A percentile compares a stretch with the other conserved stretches of the same genome.
phyloP scores from a whole-genome alignment of 306 rosid species.

The Phaseolus lunatus region DNA sequence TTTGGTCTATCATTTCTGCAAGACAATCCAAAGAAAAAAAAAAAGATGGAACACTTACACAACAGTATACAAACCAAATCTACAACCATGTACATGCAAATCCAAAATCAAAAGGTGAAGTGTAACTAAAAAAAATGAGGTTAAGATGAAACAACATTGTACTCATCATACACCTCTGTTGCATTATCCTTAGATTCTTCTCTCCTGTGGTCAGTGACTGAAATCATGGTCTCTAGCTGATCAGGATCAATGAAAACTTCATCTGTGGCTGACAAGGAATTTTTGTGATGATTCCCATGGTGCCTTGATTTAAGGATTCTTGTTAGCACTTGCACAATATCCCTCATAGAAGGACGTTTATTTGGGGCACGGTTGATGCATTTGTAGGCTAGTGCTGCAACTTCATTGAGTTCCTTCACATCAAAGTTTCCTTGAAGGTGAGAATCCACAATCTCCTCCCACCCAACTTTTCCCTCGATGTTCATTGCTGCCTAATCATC shows the following conservation, averaged over 20 bases:
- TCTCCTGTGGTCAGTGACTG: slow-evolving; percentile 51
- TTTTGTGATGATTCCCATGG: slow-evolving; percentile 50
- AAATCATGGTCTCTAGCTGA: slow-evolving; percentile 53
- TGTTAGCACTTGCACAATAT: slow-evolving; percentile 68
- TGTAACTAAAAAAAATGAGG: slow-evolving; percentile 34
- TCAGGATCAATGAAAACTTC: slow-evolving; percentile 62
- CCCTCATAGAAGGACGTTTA: slow-evolving; percentile 82
- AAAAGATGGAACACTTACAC: not conserved
- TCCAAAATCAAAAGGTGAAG: slow-evolving; percentile 30
- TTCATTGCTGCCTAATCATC: slow-evolving; percentile 76
- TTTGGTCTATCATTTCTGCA: slow-evolving; percentile 22
- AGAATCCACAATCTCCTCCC: slow-evolving; percentile 91
- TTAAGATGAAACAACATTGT: slow-evolving; percentile 42
- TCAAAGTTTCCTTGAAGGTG: slow-evolving; percentile 66
- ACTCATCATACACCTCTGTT: slow-evolving; percentile 57
- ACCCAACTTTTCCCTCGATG: slow-evolving; percentile 74
- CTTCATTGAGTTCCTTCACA: slow-evolving; percentile 66
- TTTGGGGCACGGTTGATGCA: slow-evolving; percentile 67
- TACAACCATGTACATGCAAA: slow-evolving; percentile 29
- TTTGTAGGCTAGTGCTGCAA: slow-evolving; percentile 74
- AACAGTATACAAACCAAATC: slow-evolving; percentile 12
- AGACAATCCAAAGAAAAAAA: not conserved
- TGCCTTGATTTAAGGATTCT: slow-evolving; percentile 60
- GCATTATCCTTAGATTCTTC: slow-evolving; percentile 70
- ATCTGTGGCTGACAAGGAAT: slow-evolving; percentile 60